Conservation (phyloP, 768 basidiomycete species). For the Macrolepiota fuliginosa region DNA sequence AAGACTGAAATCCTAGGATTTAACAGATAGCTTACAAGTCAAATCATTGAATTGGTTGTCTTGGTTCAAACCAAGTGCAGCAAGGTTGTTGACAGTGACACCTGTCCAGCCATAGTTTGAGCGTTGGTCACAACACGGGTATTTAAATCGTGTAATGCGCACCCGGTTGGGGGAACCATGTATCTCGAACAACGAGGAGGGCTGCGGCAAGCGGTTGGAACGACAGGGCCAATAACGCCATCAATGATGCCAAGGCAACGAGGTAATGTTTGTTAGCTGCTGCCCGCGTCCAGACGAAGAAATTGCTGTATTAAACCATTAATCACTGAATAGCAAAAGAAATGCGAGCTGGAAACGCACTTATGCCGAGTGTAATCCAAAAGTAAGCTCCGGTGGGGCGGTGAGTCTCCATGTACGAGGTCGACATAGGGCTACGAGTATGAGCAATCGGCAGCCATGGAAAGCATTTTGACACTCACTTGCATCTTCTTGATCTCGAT, state of each 20-base stretch:
- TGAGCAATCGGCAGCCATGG: not conserved
- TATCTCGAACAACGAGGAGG: conserved; percentile 44
- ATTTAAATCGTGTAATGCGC: conserved; percentile 5
- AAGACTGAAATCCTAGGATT: not conserved
- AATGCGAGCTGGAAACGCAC: conserved; percentile 23
- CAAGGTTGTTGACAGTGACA: conserved; percentile 33
- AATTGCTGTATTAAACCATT: conserved; percentile 31
- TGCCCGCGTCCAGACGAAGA: conserved; percentile 45
- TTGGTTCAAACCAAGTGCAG: conserved; percentile 43
- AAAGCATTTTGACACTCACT: conserved; percentile 23
- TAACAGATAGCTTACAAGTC: conserved; percentile 33
- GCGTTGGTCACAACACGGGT: not conserved
- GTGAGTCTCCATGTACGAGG: conserved; percentile 52
- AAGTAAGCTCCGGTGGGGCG: conserved; percentile 48
- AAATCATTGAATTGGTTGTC: conserved; percentile 43
- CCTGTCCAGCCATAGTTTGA: conserved; percentile 23
- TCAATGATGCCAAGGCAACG: conserved; percentile 45
- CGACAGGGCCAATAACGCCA: conserved; percentile 43
- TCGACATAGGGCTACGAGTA: conserved; percentile 50
- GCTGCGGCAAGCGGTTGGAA: conserved; percentile 55
- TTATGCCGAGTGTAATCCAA: conserved; percentile 56
- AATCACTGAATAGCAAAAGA: conserved; percentile 32
- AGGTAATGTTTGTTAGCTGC: conserved; percentile 47
- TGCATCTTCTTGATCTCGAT: conserved; percentile 58
- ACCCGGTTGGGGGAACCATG: conserved; percentile 43